phyloP scores from a whole-genome alignment of 1,284 basidiomycete species.

The Sporisorium exsertum region DNA sequence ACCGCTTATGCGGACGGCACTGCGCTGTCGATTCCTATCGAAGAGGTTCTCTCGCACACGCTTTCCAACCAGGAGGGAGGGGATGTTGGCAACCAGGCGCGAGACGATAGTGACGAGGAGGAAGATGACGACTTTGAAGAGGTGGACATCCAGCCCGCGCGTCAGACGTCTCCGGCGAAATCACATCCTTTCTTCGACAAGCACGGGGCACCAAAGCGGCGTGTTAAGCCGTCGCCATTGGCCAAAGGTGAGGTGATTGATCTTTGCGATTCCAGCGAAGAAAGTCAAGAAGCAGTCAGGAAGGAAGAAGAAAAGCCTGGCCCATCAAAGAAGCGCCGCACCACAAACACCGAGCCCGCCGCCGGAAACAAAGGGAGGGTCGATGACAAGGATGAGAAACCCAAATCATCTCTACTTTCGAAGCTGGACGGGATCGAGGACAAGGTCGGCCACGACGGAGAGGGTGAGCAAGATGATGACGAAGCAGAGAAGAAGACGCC shows the following conservation, averaged over 20 bases:
- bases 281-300: slow-evolving; percentile 12
- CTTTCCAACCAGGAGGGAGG: slow-evolving; percentile 33
- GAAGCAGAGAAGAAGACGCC: slow-evolving; percentile 70
- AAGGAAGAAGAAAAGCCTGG: neutral
- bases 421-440: slow-evolving; percentile 28
- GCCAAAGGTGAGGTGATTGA: slow-evolving; percentile 42
- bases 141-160: slow-evolving; percentile 13
- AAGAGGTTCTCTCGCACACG: slow-evolving; percentile 37
- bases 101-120: slow-evolving; percentile 28
- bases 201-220: neutral
- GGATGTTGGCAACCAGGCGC: slow-evolving; percentile 5
- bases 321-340: slow-evolving; percentile 23
- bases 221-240: neutral
- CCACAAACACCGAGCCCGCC: slow-evolving; percentile 7
- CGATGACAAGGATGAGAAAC: slow-evolving; percentile 1
- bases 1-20: slow-evolving; percentile 3
- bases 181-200: slow-evolving; percentile 26
- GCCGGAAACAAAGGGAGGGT: neutral
- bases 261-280: slow-evolving; percentile 24
- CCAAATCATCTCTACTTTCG: slow-evolving; percentile 7
- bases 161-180: neutral
- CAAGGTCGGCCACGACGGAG: neutral
- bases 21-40: slow-evolving; percentile 19
- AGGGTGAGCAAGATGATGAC: slow-evolving; percentile 29
- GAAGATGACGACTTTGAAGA: slow-evolving; percentile 70